Base-by-base conservation (phyloP, 2,329 filamentous ascomycete genomes). In the Aspergillus glaucus region DNA sequence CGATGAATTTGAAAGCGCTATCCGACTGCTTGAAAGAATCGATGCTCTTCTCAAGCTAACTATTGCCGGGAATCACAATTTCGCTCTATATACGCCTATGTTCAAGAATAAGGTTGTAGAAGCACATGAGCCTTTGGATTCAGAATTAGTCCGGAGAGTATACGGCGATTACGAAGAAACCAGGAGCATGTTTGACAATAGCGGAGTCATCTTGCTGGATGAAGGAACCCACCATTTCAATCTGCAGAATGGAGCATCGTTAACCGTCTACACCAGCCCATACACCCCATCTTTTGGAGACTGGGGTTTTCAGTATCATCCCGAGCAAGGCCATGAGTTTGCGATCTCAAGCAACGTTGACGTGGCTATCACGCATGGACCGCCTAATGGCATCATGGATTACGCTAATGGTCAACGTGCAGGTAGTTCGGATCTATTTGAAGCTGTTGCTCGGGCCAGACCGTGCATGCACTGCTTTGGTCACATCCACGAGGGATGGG, bases 41-140 rank as follows among this genome's bases (percentile, higher is more conserved):
- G 54, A 69, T 5, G 75, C 78, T 1, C 73, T 75, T 0, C 63
- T 81, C 6, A 81, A 80, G 53, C 65, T 81, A 3, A 70, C 75
- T 40, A 80, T 82, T 50, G 70, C 78, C 2, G 78, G 79, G 2
- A 81, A 80, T 50, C 78, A 81, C 54, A 78, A 82, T 55, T 69
- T 72, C 43, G 73, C 66, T 4, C 51, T 72, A 37, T 71, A 78
- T 48, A 56, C 54, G 2, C 54, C 56, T 0, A 57, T 57, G 0
- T 79, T 75, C 44, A 50, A 64, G 39, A 53, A 56, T 10, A 69
- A 67, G 39, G 47, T 69, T 21, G 49, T 51, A 3, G 63, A 68
- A 4, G 56, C 60, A 19, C 45, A 45, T 14, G 52, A 59, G 3
- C 51, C 55, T 5, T 47, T 68, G 14, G 62, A 68, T 24, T 62